Conservation (phyloP, 371 early-diverging fungal genomes). For the Smittium culicis region DNA sequence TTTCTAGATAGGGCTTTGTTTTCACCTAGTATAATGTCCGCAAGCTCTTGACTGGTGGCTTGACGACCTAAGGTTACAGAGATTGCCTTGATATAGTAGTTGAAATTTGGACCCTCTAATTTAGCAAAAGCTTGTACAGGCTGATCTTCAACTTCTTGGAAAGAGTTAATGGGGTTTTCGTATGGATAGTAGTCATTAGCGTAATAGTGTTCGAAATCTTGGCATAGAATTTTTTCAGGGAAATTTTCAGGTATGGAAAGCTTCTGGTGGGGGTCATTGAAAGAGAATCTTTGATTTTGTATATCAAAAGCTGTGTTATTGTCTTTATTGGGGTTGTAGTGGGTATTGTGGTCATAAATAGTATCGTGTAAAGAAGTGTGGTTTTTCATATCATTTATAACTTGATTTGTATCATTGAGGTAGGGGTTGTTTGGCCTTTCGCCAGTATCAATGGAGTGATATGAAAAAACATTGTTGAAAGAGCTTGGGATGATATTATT, state of each 20-base stretch:
- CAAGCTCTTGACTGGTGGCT: conserved; percentile 37
- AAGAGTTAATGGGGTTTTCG: not conserved
- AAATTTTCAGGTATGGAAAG: not conserved
- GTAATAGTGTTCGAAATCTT: not conserved
- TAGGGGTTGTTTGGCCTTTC: not conserved
- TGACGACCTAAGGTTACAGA: conserved; percentile 62
- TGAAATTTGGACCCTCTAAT: conserved; percentile 65
- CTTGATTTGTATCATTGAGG: not conserved
- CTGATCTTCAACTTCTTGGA: not conserved
- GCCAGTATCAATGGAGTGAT: not conserved
- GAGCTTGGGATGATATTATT: not conserved
- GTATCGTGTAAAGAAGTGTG: not conserved
- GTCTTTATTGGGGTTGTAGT: not conserved
- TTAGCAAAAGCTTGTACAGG: conserved; percentile 76
- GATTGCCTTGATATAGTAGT: conserved; percentile 65
- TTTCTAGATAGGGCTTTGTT: conserved; percentile 69
- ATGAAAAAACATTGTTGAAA: not conserved
- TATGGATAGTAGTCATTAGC: not conserved
- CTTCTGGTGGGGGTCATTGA: not conserved
- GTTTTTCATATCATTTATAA: not conserved
- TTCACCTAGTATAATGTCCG: conserved; percentile 68
- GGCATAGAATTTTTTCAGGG: not conserved
- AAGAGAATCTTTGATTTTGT: not conserved
- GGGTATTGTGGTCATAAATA: not conserved
- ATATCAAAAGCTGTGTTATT: not conserved